phyloP scores from a whole-genome alignment of 2,329 filamentous ascomycete species.

The Blastomyces gilchristii region DNA sequence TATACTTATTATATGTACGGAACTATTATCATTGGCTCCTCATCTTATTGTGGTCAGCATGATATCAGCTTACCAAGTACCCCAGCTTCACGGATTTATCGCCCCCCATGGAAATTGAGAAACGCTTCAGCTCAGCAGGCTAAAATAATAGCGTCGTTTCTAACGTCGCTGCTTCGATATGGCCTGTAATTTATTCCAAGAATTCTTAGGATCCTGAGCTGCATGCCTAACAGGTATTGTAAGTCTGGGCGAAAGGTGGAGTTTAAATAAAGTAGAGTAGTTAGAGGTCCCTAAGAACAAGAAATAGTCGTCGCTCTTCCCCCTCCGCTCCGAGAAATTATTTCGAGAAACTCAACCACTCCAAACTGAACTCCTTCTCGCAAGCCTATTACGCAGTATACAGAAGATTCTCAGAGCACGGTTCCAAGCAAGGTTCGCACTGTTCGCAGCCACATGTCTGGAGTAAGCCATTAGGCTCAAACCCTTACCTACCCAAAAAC shows the following conservation, averaged over 20 bases:
- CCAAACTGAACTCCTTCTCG: neutral
- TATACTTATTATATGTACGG: too few species aligned
- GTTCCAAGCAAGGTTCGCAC: neutral
- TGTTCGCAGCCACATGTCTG: neutral
- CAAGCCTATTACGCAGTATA: neutral
- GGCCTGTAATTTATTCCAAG: neutral
- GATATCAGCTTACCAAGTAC: neutral
- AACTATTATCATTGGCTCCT: neutral
- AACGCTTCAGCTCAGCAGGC: neutral
- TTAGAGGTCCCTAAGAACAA: neutral
- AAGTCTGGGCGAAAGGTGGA: neutral
- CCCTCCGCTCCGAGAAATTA: neutral
- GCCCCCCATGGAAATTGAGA: neutral
- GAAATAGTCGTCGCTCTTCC: neutral
- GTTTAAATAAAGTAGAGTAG: neutral
- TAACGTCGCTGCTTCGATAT: neutral
- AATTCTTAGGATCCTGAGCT: too few species aligned
- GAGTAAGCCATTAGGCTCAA: neutral
- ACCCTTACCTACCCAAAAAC: neutral
- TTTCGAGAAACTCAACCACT: neutral
- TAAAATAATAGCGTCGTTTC: neutral
- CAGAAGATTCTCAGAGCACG: neutral
- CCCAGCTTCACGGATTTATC: neutral
- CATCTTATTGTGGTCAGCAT: neutral
- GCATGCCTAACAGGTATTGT: neutral